Evolutionary conservation across 2,329 filamentous ascomycete species (phyloP), one percentile per base, ranked within the genome.

Genomic region (Phoma sp.): DNA sequence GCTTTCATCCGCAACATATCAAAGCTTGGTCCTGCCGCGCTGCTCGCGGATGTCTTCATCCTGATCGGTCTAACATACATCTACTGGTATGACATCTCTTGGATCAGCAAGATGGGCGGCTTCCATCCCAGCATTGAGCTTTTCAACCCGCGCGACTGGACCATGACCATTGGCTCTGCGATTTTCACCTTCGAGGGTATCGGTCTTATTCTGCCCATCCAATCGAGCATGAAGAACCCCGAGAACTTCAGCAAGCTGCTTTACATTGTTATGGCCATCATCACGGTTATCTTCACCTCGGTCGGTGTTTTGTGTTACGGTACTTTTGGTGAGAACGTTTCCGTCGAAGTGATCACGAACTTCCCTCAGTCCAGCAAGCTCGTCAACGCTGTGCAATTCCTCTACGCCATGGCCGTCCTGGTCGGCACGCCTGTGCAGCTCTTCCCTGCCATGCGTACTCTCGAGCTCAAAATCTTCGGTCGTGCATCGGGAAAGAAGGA

Each of bases 151-250:
- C 77, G 80, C 24, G 80, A 84, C 51, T 91, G 88, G 70, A 88
- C 89, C 0, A 78, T 91, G 49, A 91, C 88, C 24, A 83, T 92
- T 43, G 89, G 89, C 47, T 85, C 87, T 2, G 85, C 88, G 33
- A 91, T 92, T 68, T 92, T 91, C 76, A 91, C 89, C 0, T 92
- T 91, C 63, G 89, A 92, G 70, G 89, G 89, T 43, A 91, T 92
- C 41, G 89, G 89, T 1, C 83, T 92, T 22, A 90, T 92, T 60
- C 78, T 92, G 8, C 89, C 89, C 0, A 92, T 92, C 49, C 88
- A 91, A 70, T 88, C 87, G 8, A 88, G 86, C 52, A 92, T 92
- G 89, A 84, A 84, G 65, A 79, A 86, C 54, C 89, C 89, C 0
- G 79, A 90, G 58, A 81, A 86, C 17, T 92, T 92, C 64, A 82